Conservation (phyloP, 2,329 filamentous ascomycete genomes). For the Cadophora sp. region DNA sequence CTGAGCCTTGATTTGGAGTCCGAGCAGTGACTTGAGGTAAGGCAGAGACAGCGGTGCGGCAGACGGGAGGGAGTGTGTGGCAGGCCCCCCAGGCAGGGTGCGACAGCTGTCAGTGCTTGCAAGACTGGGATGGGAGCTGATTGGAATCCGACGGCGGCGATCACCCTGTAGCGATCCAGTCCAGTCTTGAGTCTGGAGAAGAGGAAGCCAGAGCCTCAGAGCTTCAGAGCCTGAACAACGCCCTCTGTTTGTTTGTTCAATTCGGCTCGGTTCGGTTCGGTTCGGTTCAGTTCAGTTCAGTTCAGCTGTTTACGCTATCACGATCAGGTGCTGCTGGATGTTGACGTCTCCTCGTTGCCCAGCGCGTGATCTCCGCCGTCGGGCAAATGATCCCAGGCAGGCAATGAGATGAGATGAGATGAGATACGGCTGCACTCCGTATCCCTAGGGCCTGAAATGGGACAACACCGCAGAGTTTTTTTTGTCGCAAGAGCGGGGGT, state of each 20-base stretch:
- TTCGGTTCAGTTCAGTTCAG: not conserved
- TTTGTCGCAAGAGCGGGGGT: not conserved
- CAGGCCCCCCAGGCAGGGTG: not conserved
- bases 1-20: no score
- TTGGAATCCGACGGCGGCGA: not conserved
- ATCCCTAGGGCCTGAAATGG: conserved; percentile 4
- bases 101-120: conserved; percentile 10
- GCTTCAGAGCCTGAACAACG: conserved; percentile 7
- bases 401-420: not conserved
- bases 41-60: no score
- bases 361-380: not conserved
- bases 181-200: conserved; percentile 10
- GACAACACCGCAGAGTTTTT: not conserved
- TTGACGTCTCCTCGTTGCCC: not conserved
- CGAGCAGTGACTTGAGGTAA: no score
- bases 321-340: conserved; percentile 1
- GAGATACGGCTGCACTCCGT: conserved; percentile 5
- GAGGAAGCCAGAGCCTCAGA: not conserved
- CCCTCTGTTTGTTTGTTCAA: no score
- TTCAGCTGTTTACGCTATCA: conserved; percentile 6
- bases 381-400: not conserved
- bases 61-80: not conserved
- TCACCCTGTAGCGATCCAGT: conserved; percentile 12
- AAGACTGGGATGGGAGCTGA: no score
- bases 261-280: not conserved